Percentiles rank a stretch among this genome's conserved stretches.
phyloP scores from a whole-genome alignment of 257 asterid genomes.

The Lavandula angustifolia region DNA sequence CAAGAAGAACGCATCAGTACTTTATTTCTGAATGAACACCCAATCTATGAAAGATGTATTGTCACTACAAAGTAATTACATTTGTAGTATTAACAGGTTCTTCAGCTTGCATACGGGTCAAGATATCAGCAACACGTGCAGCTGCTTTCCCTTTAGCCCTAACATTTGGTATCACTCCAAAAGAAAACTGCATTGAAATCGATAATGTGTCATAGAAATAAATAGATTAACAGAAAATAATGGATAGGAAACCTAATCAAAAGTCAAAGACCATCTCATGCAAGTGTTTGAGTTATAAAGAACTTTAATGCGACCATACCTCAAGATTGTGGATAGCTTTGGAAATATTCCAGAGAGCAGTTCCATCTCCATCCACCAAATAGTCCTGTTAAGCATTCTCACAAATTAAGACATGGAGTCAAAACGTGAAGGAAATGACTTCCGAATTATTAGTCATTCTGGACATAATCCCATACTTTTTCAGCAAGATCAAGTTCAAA shows the following conservation, averaged over 20 bases:
- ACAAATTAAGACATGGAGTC: slow-evolving; percentile 35
- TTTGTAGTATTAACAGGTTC: slow-evolving; percentile 79
- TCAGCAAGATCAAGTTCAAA: slow-evolving; percentile 87
- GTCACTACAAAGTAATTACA: slow-evolving; percentile 42
- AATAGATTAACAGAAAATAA: slow-evolving; percentile 26
- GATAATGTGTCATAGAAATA: slow-evolving; percentile 17
- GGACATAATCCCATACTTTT: slow-evolving; percentile 59
- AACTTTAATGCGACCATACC: slow-evolving; percentile 42
- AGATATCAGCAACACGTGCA: slow-evolving; percentile 80
- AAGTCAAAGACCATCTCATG: background rate
- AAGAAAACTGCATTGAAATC: slow-evolving; percentile 62
- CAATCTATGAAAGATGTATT: slow-evolving; percentile 9
- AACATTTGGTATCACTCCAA: slow-evolving; percentile 90
- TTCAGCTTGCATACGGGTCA: slow-evolving; percentile 88
- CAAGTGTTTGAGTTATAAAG: no score
- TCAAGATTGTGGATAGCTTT: slow-evolving; percentile 93
- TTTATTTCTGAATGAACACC: background rate
- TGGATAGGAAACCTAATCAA: slow-evolving; percentile 5
- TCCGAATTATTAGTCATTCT: background rate
- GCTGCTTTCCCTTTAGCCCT: slow-evolving; percentile 97
- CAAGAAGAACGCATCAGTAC: slow-evolving; percentile 24
- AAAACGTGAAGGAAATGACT: slow-evolving; percentile 5
- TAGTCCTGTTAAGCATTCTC: slow-evolving; percentile 58
- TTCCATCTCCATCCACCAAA: slow-evolving; percentile 82
- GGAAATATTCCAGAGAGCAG: slow-evolving; percentile 93